Conservation (phyloP, 441 rosid genomes). For the Theobroma grandiflorum region DNA sequence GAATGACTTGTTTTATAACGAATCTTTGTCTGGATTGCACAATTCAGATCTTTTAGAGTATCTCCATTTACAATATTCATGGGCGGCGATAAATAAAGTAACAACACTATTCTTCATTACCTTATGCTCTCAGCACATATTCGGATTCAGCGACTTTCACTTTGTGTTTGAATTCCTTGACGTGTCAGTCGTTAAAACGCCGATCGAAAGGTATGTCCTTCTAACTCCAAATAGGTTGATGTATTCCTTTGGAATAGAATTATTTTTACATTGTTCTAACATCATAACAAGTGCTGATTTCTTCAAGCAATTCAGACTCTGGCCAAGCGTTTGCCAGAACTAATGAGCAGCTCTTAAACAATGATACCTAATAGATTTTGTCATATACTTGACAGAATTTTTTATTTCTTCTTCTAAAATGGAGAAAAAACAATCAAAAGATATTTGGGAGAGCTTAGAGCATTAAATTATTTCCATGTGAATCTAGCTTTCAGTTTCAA, state of each 20-base stretch:
- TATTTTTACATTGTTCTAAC: background rate
- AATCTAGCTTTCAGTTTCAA: background rate
- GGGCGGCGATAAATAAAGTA: conserved; percentile 9
- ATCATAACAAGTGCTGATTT: background rate
- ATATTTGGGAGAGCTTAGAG: background rate
- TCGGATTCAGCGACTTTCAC: background rate
- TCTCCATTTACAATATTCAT: background rate
- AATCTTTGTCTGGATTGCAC: conserved; percentile 22
- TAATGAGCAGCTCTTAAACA: background rate
- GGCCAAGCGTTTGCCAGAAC: background rate
- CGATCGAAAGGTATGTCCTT: background rate
- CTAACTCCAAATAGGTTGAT: background rate
- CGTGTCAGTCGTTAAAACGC: background rate
- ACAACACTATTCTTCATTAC: background rate
- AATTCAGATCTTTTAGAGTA: background rate
- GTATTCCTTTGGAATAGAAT: background rate
- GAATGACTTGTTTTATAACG: background rate
- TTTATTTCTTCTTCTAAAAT: background rate
- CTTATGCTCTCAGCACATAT: background rate
- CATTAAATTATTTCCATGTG: conserved; percentile 16
- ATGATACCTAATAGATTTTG: conserved; percentile 1
- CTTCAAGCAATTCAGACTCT: background rate
- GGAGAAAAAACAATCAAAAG: background rate
- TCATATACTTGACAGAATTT: background rate
- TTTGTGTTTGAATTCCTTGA: background rate